Evolutionary conservation across 768 basidiomycete species (phyloP).

Genomic region (Strobilomyces dryophilus): DNA sequence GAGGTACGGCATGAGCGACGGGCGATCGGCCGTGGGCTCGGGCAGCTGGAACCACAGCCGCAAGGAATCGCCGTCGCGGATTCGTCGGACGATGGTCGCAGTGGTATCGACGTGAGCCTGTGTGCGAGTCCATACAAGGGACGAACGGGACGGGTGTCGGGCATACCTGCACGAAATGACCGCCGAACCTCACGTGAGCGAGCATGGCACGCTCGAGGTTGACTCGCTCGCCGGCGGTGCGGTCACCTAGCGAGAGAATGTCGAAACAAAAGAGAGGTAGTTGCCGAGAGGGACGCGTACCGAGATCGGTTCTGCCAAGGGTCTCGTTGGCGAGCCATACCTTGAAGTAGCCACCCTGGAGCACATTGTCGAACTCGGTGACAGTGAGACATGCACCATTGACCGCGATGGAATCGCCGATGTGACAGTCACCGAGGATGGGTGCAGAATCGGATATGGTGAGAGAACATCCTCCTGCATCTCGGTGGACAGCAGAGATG

Average conservation of each 20-base stretch:
- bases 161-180: slow-evolving; percentile 93
- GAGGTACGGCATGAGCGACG: slow-evolving; percentile 73
- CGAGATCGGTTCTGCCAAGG: slow-evolving; percentile 83
- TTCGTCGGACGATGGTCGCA: slow-evolving; percentile 63
- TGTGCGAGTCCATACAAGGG: background rate
- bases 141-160: background rate
- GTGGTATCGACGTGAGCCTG: slow-evolving; percentile 95
- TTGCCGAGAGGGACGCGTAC: slow-evolving; percentile 35
- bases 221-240: slow-evolving; percentile 72
- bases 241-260: slow-evolving; percentile 52
- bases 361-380: slow-evolving; percentile 66
- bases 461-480: slow-evolving; percentile 77
- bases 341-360: slow-evolving; percentile 77
- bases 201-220: slow-evolving; percentile 96
- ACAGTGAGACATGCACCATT: slow-evolving; percentile 91
- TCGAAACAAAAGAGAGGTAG: slow-evolving; percentile 2
- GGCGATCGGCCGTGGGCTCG: slow-evolving; percentile 50
- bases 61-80: slow-evolving; percentile 82
- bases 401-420: slow-evolving; percentile 93
- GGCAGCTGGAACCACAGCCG: slow-evolving; percentile 78
- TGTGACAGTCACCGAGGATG: slow-evolving; percentile 83
- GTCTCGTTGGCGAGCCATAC: slow-evolving; percentile 98
- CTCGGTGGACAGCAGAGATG: slow-evolving; percentile 58
- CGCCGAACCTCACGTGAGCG: slow-evolving; percentile 87
- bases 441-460: slow-evolving; percentile 65